These are phyloP conservation scores for Lichtheimia hyalospora DNA, from an alignment of 371 early-diverging fungal genomes.

Conservation along the genomic window DNA sequence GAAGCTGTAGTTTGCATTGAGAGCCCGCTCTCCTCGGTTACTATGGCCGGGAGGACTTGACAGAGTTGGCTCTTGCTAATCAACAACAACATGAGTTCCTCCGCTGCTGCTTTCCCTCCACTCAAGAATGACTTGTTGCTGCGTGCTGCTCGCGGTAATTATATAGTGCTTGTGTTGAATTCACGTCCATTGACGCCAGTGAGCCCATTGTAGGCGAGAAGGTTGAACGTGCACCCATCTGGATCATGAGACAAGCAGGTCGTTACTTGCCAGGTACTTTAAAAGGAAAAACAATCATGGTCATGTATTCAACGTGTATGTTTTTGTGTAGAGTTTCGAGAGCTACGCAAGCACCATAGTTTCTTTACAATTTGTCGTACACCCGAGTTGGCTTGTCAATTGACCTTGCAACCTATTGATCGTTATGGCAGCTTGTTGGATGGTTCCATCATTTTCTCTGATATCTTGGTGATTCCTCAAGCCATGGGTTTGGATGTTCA, in stretches of 20 bases:
- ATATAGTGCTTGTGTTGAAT: not conserved
- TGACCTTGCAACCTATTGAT: slow-evolving; percentile 96
- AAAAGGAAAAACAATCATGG: not conserved
- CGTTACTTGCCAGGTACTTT: slow-evolving; percentile 90
- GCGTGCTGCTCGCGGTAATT: slow-evolving; percentile 76
- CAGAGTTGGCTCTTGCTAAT: no score
- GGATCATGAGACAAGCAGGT: slow-evolving; percentile 99
- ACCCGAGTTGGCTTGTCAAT: slow-evolving; percentile 89
- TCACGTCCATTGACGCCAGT: no score
- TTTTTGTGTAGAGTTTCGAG: slow-evolving; percentile 76
- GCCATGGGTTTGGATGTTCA: slow-evolving; percentile 93
- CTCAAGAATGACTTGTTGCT: slow-evolving; percentile 92
- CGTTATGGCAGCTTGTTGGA: slow-evolving; percentile 90
- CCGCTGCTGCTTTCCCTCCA: slow-evolving; percentile 62
- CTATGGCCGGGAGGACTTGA: no score
- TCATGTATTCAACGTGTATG: not conserved
- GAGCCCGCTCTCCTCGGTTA: no score
- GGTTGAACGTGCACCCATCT: slow-evolving; percentile 91
- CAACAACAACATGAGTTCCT: no score
- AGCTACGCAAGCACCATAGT: slow-evolving; percentile 80
- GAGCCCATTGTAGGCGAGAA: slow-evolving; percentile 55
- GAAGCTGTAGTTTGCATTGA: no score
- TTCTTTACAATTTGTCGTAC: slow-evolving; percentile 95
- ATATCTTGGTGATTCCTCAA: slow-evolving; percentile 96
- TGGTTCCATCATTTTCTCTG: slow-evolving; percentile 97